phyloP scores from a whole-genome alignment of 352 stramenopile genomes.

The Globisporangium camurandrum region DNA sequence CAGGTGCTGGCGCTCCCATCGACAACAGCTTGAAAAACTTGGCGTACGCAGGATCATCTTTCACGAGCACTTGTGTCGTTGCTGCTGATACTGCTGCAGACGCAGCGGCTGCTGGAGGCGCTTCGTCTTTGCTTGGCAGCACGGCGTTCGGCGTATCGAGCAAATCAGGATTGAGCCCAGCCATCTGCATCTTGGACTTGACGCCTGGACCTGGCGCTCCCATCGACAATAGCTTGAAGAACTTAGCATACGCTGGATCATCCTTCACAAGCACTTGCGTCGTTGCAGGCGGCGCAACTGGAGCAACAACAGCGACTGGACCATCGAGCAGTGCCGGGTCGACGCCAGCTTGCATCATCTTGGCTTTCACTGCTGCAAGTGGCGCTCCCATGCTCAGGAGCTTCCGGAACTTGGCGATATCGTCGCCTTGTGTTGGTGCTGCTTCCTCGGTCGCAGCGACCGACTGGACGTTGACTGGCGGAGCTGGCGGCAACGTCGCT shows the following conservation, averaged over 20 bases:
- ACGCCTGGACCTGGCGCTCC: slow-evolving; percentile 42
- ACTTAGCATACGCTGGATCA: slow-evolving; percentile 52
- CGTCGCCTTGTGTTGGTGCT: slow-evolving; percentile 4
- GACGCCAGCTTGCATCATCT: slow-evolving; percentile 59
- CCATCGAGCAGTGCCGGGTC: slow-evolving; percentile 42
- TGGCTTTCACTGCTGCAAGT: slow-evolving; percentile 45
- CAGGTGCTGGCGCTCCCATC: slow-evolving; percentile 45
- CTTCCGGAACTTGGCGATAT: slow-evolving; percentile 56
- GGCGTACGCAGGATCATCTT: slow-evolving; percentile 52
- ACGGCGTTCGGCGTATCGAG: slow-evolving; percentile 55
- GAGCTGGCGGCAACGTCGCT: neutral
- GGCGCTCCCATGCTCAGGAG: slow-evolving; percentile 56
- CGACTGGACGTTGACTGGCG: slow-evolving; percentile 1
- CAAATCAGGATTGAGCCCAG: slow-evolving; percentile 78
- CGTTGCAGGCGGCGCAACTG: neutral
- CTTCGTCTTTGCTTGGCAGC: slow-evolving; percentile 15
- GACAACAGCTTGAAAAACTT: slow-evolving; percentile 71
- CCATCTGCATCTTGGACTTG: slow-evolving; percentile 57
- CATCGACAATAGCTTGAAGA: slow-evolving; percentile 63
- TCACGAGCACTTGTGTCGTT: slow-evolving; percentile 31
- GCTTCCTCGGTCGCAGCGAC: slow-evolving; percentile 4
- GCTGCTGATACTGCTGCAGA: slow-evolving; percentile 4
- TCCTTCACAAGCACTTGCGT: slow-evolving; percentile 31
- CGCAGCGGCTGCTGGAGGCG: neutral
- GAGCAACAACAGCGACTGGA: slow-evolving; percentile 1